A percentile compares a stretch with the other conserved stretches of the same genome.
Evolutionary conservation across 306 rosid species (phyloP).

Genomic region (Begonia peltatifolia): DNA sequence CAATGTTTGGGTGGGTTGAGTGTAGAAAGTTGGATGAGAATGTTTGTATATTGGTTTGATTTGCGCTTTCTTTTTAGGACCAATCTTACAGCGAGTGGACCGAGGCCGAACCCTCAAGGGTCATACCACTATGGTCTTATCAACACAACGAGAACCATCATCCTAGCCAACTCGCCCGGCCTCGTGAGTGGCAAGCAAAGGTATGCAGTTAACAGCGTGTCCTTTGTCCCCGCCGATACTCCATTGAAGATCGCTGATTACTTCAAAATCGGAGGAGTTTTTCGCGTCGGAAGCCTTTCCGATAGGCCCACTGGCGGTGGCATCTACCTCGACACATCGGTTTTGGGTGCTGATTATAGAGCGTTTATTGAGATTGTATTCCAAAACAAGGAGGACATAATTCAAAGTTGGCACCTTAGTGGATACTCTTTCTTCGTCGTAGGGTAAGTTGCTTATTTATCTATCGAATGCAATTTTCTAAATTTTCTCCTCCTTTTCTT

Average conservation of each 20-base stretch:
- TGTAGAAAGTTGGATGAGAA: too few relatives aligned
- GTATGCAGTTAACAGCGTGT: constrained; percentile 84
- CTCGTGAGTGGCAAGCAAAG: constrained; percentile 68
- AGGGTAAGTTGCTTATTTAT: constrained; percentile 35
- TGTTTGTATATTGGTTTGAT: too few relatives aligned
- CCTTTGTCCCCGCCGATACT: constrained; percentile 74
- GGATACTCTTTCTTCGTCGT: constrained; percentile 94
- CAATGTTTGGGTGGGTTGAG: too few relatives aligned
- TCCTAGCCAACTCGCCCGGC: constrained; percentile 55
- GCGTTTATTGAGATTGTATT: constrained; percentile 68
- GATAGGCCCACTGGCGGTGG: constrained; percentile 75
- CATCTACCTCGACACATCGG: constrained; percentile 78
- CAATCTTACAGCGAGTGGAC: constrained; percentile 97
- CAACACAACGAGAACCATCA: constrained; percentile 46
- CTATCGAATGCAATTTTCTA: too few relatives aligned
- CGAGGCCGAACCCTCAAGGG: constrained; percentile 97
- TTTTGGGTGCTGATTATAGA: constrained; percentile 71
- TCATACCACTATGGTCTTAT: constrained; percentile 91
- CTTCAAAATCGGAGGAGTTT: constrained; percentile 68
- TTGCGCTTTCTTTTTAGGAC: constrained; percentile 36
- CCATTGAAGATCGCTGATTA: constrained; percentile 87
- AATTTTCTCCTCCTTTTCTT: neutral
- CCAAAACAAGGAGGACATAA: constrained; percentile 69
- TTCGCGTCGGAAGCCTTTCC: constrained; percentile 72
- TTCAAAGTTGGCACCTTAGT: constrained; percentile 83